Evolutionary conservation across 2,329 filamentous ascomycete genomes (phyloP).

Genomic region (Penicillium paneum): DNA sequence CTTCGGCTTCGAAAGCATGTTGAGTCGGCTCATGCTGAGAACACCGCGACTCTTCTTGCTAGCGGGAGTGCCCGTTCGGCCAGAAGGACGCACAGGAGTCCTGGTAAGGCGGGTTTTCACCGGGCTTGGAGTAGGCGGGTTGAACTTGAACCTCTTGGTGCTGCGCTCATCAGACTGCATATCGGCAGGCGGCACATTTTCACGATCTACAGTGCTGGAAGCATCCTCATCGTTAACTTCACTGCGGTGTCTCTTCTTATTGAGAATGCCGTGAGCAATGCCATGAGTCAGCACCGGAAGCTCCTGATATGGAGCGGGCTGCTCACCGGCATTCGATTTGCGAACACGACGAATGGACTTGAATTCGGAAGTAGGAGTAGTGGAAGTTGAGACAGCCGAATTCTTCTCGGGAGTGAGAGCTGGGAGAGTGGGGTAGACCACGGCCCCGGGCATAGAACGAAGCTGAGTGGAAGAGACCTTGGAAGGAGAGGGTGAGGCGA

Average conservation of each 20-base stretch:
- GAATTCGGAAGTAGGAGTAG: slow-evolving; percentile 16
- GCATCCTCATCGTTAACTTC: slow-evolving; percentile 29
- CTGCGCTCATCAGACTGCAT: slow-evolving; percentile 28
- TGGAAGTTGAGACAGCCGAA: slow-evolving; percentile 10
- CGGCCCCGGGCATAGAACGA: slow-evolving; percentile 24
- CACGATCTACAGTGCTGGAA: slow-evolving; percentile 18
- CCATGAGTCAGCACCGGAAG: slow-evolving; percentile 40
- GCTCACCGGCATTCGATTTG: slow-evolving; percentile 26
- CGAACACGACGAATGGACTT: slow-evolving; percentile 44
- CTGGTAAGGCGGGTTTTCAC: slow-evolving; percentile 33
- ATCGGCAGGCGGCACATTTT: slow-evolving; percentile 33
- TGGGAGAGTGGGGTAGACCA: slow-evolving; percentile 40
- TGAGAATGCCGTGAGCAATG: slow-evolving; percentile 40
- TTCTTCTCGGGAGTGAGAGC: slow-evolving; percentile 37
- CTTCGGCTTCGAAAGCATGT: slow-evolving; percentile 49
- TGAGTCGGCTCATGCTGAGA: slow-evolving; percentile 47
- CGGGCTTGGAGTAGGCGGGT: slow-evolving; percentile 36
- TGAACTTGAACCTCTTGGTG: slow-evolving; percentile 37
- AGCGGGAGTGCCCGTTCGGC: slow-evolving; percentile 27
- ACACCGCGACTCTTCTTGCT: slow-evolving; percentile 32
- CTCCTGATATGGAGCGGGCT: slow-evolving; percentile 25
- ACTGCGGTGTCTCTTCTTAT: slow-evolving; percentile 41
- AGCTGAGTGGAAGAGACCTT: slow-evolving; percentile 33
- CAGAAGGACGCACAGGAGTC: slow-evolving; percentile 30
- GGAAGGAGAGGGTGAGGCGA: slow-evolving; percentile 42